Base-by-base conservation (phyloP, 2,329 filamentous ascomycete genomes). In the Scolecobasidium constrictum region DNA sequence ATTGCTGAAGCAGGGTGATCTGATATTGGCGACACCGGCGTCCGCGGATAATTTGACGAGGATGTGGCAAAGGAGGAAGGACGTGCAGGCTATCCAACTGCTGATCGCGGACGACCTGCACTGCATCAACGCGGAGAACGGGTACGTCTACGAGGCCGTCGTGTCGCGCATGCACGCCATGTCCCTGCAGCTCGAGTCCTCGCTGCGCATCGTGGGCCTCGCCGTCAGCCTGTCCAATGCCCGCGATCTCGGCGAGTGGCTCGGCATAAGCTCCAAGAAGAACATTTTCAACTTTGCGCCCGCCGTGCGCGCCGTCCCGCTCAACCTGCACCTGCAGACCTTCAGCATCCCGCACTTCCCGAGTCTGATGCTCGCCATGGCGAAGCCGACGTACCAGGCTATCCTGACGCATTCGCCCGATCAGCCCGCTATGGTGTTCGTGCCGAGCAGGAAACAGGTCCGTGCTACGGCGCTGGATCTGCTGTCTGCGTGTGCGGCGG, bases 231-330 rank as follows among this genome's bases (percentile, higher is more conserved):
- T 98, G 17, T 81, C 92, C 4, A 96, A 95, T 58, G 88, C 90
- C 39, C 78, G 87, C 46, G 92, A 98, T 55, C 77, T 98, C 53
- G 90, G 90, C 40, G 92, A 95, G 64, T 98, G 92, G 92, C 87
- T 98, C 51, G 92, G 93, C 51, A 31, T 31, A 7, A 92, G 90
- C 5, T 94, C 81, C 61, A 96, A 95, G 68, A 92, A 98, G 59
- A 94, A 92, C 38, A 94, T 94, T 49, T 98, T 90, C 72, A 98
- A 98, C 66, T 98, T 98, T 68, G 94, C 86, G 53, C 92, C 92
- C 2, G 83, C 90, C 55, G 81, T 90, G 47, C 81, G 93, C 44
- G 83, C 87, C 1, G 78, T 95, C 15, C 88, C 90, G 17, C 68
- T 98, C 22, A 90, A 96, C 60, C 75, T 98, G 45, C 87, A 95